A percentile compares a stretch with the other conserved stretches of the same genome.
phyloP scores from a whole-genome alignment of 2,329 filamentous ascomycete species.

The Neofusicoccum parvum region DNA sequence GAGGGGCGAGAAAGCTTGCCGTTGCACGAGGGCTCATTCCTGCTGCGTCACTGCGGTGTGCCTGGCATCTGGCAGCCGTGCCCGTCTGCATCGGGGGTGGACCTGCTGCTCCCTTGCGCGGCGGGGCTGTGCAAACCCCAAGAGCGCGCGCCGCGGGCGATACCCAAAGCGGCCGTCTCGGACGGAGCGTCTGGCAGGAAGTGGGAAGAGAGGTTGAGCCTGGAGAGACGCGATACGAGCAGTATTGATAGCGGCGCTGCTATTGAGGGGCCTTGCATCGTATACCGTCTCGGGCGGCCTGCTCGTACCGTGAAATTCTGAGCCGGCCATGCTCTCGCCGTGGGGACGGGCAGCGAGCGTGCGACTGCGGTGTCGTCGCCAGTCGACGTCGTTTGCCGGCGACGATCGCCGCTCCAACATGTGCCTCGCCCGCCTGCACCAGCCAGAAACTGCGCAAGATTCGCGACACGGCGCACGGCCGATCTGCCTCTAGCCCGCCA shows the following conservation, averaged over 20 bases:
- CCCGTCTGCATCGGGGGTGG: too few relatives aligned
- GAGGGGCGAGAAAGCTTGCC: too few relatives aligned
- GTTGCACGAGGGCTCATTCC: too few relatives aligned
- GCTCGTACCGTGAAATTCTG: background rate
- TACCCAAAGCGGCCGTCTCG: background rate
- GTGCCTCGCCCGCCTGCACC: background rate
- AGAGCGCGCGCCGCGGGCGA: too few relatives aligned
- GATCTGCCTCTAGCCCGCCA: conserved; percentile 1
- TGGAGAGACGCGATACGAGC: background rate
- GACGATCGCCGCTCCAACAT: background rate
- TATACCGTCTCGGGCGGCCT: background rate
- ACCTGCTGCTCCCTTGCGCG: too few relatives aligned
- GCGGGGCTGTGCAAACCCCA: too few relatives aligned
- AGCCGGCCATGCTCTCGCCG: background rate
- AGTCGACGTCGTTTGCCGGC: background rate
- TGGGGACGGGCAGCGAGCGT: background rate
- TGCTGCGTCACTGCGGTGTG: too few relatives aligned
- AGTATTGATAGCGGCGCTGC: conserved; percentile 1
- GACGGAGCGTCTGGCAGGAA: background rate
- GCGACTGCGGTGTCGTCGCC: background rate
- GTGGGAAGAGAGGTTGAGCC: background rate
- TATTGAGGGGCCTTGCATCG: conserved; percentile 15
- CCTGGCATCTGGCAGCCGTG: too few relatives aligned
- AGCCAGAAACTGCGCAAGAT: conserved; percentile 3
- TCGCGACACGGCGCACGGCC: conserved; percentile 17